These are phyloP conservation scores for Yarrowia sp. DNA, from an alignment of 805 yeast species.

Conservation along the genomic window DNA sequence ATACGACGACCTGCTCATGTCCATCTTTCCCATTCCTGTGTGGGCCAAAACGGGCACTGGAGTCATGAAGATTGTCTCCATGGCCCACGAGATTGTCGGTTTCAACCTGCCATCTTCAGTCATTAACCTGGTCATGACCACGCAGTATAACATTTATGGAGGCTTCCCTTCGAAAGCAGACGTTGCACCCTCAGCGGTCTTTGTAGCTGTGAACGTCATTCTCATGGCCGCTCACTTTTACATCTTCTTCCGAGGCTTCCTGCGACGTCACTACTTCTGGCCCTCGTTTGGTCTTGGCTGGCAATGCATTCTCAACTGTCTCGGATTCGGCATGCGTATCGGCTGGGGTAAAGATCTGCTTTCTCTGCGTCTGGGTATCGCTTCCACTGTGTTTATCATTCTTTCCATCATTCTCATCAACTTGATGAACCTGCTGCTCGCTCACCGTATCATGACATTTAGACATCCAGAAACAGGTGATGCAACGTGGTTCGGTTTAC, in stretches of 20 bases:
- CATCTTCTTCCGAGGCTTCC: constrained; percentile 57
- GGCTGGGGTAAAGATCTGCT: constrained; percentile 64
- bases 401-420: constrained; percentile 64
- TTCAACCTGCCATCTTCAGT: constrained; percentile 7
- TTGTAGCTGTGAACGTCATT: constrained; percentile 60
- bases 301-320: constrained; percentile 59
- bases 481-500: constrained; percentile 56
- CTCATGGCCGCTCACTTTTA: constrained; percentile 56
- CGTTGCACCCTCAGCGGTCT: constrained; percentile 65
- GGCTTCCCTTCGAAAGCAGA: constrained; percentile 63
- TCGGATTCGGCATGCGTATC: constrained; percentile 67
- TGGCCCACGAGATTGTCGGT: constrained; percentile 20
- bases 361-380: constrained; percentile 58
- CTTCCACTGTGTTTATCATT: constrained; percentile 62
- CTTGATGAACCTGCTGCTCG: constrained; percentile 66
- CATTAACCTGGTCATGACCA: constrained; percentile 15
- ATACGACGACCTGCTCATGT: constrained; percentile 20
- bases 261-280: constrained; percentile 68
- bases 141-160: constrained; percentile 59
- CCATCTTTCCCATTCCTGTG: constrained; percentile 30
- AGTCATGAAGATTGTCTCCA: constrained; percentile 17
- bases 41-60: constrained; percentile 32
- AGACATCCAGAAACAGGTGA: constrained; percentile 76
- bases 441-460: constrained; percentile 79
- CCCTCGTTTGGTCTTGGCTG: constrained; percentile 61